Evolutionary conservation across 768 basidiomycete genomes (phyloP).

Genomic region (Tricholoma bakamatsutake): DNA sequence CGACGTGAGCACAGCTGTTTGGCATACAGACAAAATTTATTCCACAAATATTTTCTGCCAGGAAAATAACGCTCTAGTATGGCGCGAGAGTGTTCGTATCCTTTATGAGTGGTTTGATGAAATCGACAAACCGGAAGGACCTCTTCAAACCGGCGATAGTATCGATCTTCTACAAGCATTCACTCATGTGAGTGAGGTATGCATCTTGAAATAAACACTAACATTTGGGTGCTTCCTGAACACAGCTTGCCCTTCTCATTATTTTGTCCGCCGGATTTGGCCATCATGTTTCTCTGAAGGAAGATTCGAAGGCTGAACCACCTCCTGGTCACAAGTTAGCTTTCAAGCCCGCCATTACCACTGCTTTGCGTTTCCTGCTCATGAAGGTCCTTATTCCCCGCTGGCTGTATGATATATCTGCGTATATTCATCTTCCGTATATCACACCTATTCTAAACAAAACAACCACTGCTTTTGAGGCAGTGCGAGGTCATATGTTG

Average conservation of each 20-base stretch:
- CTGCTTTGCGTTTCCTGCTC: slow-evolving; percentile 23
- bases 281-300: slow-evolving; percentile 25
- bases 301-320: slow-evolving; percentile 20
- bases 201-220: neutral
- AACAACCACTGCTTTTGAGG: slow-evolving; percentile 28
- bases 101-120: slow-evolving; percentile 37
- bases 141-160: neutral
- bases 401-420: slow-evolving; percentile 27
- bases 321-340: slow-evolving; percentile 27
- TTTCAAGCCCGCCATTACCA: slow-evolving; percentile 28
- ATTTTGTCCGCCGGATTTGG: slow-evolving; percentile 40
- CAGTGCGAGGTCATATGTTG: slow-evolving; percentile 33
- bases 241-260: slow-evolving; percentile 30
- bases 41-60: slow-evolving; percentile 12
- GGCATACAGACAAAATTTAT: neutral
- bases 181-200: slow-evolving; percentile 15
- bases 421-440: slow-evolving; percentile 26
- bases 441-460: slow-evolving; percentile 25
- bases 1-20: slow-evolving; percentile 27
- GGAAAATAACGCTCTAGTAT: slow-evolving; percentile 44
- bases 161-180: slow-evolving; percentile 21
- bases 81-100: slow-evolving; percentile 37
- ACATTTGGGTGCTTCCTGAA: neutral
- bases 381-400: slow-evolving; percentile 26
- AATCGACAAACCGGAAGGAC: slow-evolving; percentile 19